Percentiles rank a stretch among this genome's conserved stretches.
Evolutionary conservation across 1,284 basidiomycete species (phyloP).

Genomic region (Cryptococcus sp.): DNA sequence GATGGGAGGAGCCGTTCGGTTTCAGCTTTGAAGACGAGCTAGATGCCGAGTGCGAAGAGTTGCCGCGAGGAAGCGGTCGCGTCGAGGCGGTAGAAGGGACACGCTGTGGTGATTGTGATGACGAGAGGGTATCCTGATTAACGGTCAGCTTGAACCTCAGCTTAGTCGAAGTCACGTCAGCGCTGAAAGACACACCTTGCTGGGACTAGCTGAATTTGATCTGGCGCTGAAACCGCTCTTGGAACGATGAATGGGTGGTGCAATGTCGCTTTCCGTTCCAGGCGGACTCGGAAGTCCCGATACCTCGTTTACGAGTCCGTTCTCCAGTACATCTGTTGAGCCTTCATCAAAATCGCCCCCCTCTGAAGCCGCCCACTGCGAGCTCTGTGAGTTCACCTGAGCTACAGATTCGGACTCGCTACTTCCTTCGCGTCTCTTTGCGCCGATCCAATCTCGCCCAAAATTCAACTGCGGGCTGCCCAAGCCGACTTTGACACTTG

Average conservation of each 20-base stretch:
- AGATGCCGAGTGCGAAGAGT: too few species aligned
- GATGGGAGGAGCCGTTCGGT: slow-evolving; percentile 5
- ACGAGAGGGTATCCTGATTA: too few species aligned
- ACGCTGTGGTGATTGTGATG: too few species aligned
- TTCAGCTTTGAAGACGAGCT: too few species aligned
- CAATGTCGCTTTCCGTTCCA: slow-evolving; percentile 35
- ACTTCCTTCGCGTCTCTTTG: not conserved
- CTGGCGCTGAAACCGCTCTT: too few species aligned
- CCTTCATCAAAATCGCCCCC: not conserved
- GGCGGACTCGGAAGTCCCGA: slow-evolving; percentile 39
- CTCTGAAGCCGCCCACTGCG: not conserved
- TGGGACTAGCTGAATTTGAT: slow-evolving; percentile 1
- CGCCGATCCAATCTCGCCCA: slow-evolving; percentile 18
- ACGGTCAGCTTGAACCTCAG: too few species aligned
- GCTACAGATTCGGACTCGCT: not conserved
- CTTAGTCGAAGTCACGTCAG: not conserved
- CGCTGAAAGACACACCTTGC: slow-evolving; percentile 10
- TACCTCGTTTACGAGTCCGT: slow-evolving; percentile 22
- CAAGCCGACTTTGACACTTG: slow-evolving; percentile 20
- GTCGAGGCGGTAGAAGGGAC: too few species aligned
- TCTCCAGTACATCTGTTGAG: not conserved
- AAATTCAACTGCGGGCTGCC: slow-evolving; percentile 23
- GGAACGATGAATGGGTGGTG: not conserved
- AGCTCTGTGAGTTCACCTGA: not conserved
- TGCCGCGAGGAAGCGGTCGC: too few species aligned